Base-by-base conservation (phyloP, 139 green algal genomes). In the Chlamydomonas asymmetrica region DNA sequence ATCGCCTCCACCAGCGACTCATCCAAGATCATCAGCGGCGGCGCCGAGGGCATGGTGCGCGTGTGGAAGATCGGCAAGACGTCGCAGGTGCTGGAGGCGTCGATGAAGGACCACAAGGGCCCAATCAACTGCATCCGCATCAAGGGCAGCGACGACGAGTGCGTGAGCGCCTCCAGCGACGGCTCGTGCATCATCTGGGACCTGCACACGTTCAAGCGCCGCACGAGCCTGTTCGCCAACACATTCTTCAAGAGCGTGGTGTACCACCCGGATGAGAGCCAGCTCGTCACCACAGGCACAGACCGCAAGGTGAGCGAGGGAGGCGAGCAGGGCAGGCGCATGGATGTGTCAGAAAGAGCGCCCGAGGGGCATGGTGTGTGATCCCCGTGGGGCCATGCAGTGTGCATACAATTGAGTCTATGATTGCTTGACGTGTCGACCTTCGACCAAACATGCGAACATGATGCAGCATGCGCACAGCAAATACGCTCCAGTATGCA, bases 171-270 rank as follows among this genome's bases (percentile, higher is more conserved):
- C 6, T 85, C 69, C 66, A 83, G 64, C 25, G 93, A 97, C 76
- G 93, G 93, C 76, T 86, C 63, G 65, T 95, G 90, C 86, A 94
- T 97, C 84, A 88, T 97, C 49, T 97, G 93, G 93, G 91, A 97
- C 80, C 70, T 97, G 45, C 74, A 66, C 56, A 89, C 84, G 34
- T 90, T 90, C 73, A 86, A 88, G 79, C 86, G 82, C 62, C 81
- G 86, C 43, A 90, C 80, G 73, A 91, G 75, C 52, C 80, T 96
- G 39, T 92, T 92, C 60, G 88, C 87, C 38, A 92, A 91, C 81
- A 96, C 91, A 3, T 93, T 94, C 76, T 95, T 97, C 89, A 92
- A 84, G 73, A 62, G 66, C 29, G 83, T 92, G 0, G 76, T 83
- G 10, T 95, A 94, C 80, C 91, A 97, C 76, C 89, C 91, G 2